Percentiles rank a stretch among this genome's conserved stretches.
Conservation (phyloP, 176 grass and related monocot species). For the Avena eriantha region DNA sequence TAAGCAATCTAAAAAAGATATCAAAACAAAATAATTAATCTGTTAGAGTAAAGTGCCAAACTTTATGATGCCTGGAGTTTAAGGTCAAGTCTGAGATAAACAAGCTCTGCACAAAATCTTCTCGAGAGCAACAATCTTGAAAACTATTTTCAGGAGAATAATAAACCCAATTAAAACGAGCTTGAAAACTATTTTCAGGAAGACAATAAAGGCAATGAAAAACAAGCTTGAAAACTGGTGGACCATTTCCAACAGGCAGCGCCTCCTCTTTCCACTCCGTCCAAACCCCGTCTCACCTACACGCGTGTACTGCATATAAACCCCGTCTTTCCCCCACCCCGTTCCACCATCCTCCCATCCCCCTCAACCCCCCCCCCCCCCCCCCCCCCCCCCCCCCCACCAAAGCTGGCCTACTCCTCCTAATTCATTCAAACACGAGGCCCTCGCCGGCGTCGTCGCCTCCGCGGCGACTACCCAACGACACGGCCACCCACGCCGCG, state of each 20-base stretch:
- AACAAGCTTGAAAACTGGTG: not conserved
- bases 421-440: slow-evolving; percentile 34
- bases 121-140: not conserved
- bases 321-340: not conserved
- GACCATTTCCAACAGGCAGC: not conserved
- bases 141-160: not conserved
- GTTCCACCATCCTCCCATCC: not conserved
- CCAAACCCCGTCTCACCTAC: not conserved
- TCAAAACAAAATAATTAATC: not conserved
- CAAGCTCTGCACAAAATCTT: not conserved
- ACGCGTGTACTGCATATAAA: slow-evolving; percentile 26
- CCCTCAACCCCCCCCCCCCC: slow-evolving; percentile 31
- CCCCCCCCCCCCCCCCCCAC: slow-evolving; percentile 33
- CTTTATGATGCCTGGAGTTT: not conserved
- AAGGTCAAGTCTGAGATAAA: not conserved
- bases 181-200: not conserved
- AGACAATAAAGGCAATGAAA: not conserved
- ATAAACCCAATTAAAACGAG: not conserved
- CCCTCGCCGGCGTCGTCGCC: slow-evolving; percentile 39
- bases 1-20: not conserved
- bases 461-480: not conserved
- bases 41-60: not conserved
- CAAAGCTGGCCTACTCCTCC: not conserved
- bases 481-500: not conserved
- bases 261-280: not conserved